phyloP scores from a whole-genome alignment of 768 basidiomycete genomes.

The Amanita fuliginea region DNA sequence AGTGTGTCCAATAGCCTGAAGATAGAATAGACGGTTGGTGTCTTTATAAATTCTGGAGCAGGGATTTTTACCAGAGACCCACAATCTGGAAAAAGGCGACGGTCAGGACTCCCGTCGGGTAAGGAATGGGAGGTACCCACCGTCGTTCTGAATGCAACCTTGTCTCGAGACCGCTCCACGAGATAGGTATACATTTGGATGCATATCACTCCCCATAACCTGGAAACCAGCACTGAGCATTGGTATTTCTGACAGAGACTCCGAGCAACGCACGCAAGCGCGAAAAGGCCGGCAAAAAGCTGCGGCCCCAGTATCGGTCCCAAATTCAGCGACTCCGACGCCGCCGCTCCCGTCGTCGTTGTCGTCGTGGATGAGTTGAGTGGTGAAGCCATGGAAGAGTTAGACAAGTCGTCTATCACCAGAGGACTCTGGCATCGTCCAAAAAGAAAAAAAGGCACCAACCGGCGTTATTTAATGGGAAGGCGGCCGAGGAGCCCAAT shows the following conservation, averaged over 20 bases:
- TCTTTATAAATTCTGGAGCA: not conserved
- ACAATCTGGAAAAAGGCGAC: not conserved
- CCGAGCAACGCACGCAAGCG: constrained; percentile 40
- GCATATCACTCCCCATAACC: constrained; percentile 49
- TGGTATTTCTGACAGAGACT: not conserved
- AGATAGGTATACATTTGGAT: constrained; percentile 45
- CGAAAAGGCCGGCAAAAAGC: constrained; percentile 40
- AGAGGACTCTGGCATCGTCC: too few species aligned
- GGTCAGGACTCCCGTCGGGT: not conserved
- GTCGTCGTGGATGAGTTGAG: too few species aligned
- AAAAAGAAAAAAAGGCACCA: too few species aligned
- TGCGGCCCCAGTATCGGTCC: constrained; percentile 46
- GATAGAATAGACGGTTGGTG: constrained; percentile 6
- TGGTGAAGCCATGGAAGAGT: too few species aligned
- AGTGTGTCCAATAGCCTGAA: constrained; percentile 44
- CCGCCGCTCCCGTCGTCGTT: not conserved
- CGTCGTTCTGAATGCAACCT: constrained; percentile 1
- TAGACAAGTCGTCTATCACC: too few species aligned
- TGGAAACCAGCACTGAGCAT: constrained; percentile 11
- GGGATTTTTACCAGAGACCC: not conserved
- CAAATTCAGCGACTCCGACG: constrained; percentile 11
- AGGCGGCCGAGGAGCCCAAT: too few species aligned
- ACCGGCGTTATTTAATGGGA: too few species aligned
- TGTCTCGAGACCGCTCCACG: constrained; percentile 23
- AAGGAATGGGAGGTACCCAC: not conserved